Base-by-base conservation (phyloP, 1,284 basidiomycete species). In the Fistulinella staudtii region DNA sequence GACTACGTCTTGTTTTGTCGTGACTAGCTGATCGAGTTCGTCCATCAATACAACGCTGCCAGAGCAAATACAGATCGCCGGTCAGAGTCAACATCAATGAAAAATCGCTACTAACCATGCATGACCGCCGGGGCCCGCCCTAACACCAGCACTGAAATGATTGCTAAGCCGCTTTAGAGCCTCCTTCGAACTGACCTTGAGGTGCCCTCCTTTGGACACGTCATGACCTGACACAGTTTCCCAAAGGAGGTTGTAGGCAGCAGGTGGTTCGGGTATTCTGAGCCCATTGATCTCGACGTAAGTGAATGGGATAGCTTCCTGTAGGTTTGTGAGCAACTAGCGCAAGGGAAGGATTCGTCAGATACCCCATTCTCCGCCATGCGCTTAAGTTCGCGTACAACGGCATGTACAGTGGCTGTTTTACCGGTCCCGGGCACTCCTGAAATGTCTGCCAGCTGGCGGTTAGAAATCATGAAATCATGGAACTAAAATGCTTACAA, bases 221-320 rank as follows among this genome's bases (percentile, higher is more conserved):
- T 89, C 77, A 51, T 89, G 82, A 1, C 88, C 88, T 0, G 82
- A 87, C 20, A 96, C 77, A 2, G 82, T 82, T 60, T 93, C 89
- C 93, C 93, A 97, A 3, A 97, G 77, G 0, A 93, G 74, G 34
- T 76, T 81, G 58, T 96, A 97, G 2, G 93, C 92, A 5, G 89
- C 87, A 18, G 82, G 74, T 3, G 93, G 92, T 43, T 94, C 89
- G 0, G 91, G 88, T 35, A 97, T 85, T 59, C 86, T 88, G 53
- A 99, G 82, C 0, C 96, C 96, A 60, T 99, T 99, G 60, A 99
- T 97, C 64, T 99, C 96, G 49, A 98, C 91, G 56, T 96, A 99
- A 0, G 87, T 91, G 68, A 99, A 99, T 0, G 91, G 89, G 47
- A 89, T 85, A 17, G 85, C 82, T 75, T 97, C 93, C 87, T 94